Percentiles rank a stretch among this genome's conserved stretches.
Evolutionary conservation across 1,284 basidiomycete genomes (phyloP).

Genomic region (Leccinum pachyderme): DNA sequence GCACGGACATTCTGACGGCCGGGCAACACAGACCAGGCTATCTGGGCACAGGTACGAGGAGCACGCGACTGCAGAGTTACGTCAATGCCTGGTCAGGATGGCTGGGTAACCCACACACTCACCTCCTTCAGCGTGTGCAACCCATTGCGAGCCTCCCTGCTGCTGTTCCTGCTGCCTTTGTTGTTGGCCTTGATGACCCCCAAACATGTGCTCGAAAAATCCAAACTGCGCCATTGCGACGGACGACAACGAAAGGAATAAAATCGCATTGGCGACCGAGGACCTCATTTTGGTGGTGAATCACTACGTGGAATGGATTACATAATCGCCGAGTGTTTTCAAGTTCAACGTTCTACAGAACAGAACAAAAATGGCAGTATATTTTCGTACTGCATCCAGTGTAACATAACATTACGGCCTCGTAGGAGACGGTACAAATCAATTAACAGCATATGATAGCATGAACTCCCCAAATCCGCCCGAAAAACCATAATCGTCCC

Average conservation of each 20-base stretch:
- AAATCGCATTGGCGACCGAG: slow-evolving; percentile 2
- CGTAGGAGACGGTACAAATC: slow-evolving; percentile 32
- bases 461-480: slow-evolving; percentile 23
- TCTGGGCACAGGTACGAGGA: slow-evolving; percentile 59
- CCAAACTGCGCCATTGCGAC: slow-evolving; percentile 34
- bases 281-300: slow-evolving; percentile 17
- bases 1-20: slow-evolving; percentile 58
- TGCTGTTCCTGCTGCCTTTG: slow-evolving; percentile 27
- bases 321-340: slow-evolving; percentile 4
- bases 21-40: slow-evolving; percentile 56
- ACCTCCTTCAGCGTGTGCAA: slow-evolving; percentile 32
- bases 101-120: slow-evolving; percentile 6
- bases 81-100: not conserved
- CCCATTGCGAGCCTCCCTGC: slow-evolving; percentile 32
- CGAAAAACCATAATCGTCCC: slow-evolving; percentile 7
- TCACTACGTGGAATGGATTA: not conserved
- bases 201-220: slow-evolving; percentile 40
- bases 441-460: slow-evolving; percentile 32
- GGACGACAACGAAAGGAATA: slow-evolving; percentile 23
- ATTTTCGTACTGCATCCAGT: slow-evolving; percentile 14
- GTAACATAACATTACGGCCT: slow-evolving; percentile 33
- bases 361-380: not conserved
- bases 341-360: too few relatives aligned
- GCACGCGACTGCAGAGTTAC: slow-evolving; percentile 48
- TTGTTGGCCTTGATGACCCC: slow-evolving; percentile 31